phyloP scores from a whole-genome alignment of 371 early-diverging fungal genomes.

The Mucor velutinosus region DNA sequence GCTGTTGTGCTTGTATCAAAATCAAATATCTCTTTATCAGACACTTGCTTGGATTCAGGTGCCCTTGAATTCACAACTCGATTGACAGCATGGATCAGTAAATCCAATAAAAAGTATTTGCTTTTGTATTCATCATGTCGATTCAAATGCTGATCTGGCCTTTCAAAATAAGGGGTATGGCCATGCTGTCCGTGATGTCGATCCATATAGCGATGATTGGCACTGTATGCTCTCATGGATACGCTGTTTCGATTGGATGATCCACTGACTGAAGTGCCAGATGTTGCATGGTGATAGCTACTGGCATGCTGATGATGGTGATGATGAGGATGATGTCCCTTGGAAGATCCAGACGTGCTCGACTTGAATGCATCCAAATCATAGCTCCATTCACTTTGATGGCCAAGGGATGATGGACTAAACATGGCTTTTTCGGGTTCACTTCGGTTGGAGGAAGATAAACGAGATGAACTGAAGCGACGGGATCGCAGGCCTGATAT shows the following conservation, averaged over 20 bases:
- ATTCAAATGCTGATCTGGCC: background rate
- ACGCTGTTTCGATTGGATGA: slow-evolving; percentile 28
- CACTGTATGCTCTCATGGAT: slow-evolving; percentile 20
- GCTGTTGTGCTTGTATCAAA: background rate
- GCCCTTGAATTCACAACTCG: slow-evolving; percentile 43
- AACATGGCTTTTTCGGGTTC: slow-evolving; percentile 10
- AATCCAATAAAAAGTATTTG: slow-evolving; percentile 17
- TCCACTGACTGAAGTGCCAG: slow-evolving; percentile 24
- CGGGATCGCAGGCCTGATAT: slow-evolving; percentile 15
- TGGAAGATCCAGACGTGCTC: slow-evolving; percentile 16
- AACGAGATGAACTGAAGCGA: slow-evolving; percentile 6
- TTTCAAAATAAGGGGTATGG: background rate
- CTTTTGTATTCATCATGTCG: slow-evolving; percentile 4
- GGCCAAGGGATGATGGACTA: background rate
- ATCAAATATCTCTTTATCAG: slow-evolving; percentile 14
- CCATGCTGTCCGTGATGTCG: background rate
- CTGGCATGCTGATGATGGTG: background rate
- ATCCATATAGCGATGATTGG: slow-evolving; percentile 23
- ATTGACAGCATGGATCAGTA: slow-evolving; percentile 28
- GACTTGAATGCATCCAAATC: slow-evolving; percentile 16
- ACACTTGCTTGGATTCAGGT: slow-evolving; percentile 25
- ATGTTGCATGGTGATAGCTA: background rate
- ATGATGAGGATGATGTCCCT: background rate
- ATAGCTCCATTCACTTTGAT: slow-evolving; percentile 23
- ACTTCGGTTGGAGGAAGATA: slow-evolving; percentile 16